Base-by-base conservation (phyloP, 2,329 filamentous ascomycete genomes). In the Pseudovirgaria hyperparasitica region DNA sequence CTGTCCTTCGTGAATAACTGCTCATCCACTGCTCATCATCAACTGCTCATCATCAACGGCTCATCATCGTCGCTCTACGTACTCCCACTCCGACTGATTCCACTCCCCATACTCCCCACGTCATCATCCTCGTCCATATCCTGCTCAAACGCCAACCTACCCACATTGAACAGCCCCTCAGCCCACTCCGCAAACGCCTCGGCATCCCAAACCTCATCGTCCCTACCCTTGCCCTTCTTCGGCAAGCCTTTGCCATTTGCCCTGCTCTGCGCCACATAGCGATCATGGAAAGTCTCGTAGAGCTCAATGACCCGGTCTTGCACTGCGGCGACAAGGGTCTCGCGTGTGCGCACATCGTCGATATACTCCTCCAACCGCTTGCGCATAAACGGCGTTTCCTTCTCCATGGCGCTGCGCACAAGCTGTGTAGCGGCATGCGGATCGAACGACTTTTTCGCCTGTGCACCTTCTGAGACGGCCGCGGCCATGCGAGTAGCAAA, bases 301-400 rank as follows among this genome's bases (percentile, higher is more conserved):
- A 60, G 60, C 43, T 70, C 62, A 10, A 72, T 61, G 9, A 76
- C 68, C 35, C 66, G 65, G 41, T 76, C 73, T 46, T 75, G 64
- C 14, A 78, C 72, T 2, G 74, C 74, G 9, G 66, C 70, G 4
- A 77, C 70, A 6, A 79, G 59, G 16, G 74, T 78, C 46, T 78
- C 74, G 30, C 67, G 63, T 31, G 72, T 77, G 15, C 73, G 58
- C n/a, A 55, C 51, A 42, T 78, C 74, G 13, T 71, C 65, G n/a
- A 79, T 58, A 42, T 76, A 78, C 32, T 70, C 69, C 28, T 67
- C 65, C 13, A 79, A 43, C 31, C 72, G 68, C 11, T 52, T 51
- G 2, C 74, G 57, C 7, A 79, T 46, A 16, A 60, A 55, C 0
- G 62, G 63, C 0, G 71, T 65, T 37, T 76, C 68, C 28, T 65